phyloP scores from a whole-genome alignment of 129 eudicot genomes.

The Helianthus tuberosus region DNA sequence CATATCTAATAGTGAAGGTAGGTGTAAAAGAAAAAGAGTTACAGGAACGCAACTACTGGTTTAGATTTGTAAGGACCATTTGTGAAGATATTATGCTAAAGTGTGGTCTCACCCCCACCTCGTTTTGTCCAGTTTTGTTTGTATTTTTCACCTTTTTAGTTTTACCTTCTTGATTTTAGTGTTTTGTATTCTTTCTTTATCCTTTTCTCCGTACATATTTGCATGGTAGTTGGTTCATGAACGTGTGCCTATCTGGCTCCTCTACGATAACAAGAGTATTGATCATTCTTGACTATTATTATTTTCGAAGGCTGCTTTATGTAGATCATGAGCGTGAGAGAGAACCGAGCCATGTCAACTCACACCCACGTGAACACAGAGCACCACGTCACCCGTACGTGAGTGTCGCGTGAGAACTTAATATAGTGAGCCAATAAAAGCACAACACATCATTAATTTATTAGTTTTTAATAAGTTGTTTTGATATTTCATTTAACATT shows the following conservation, averaged over 20 bases:
- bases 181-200: constrained; percentile 18
- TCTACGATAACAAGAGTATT: neutral
- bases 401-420: too few relatives aligned
- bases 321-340: too few relatives aligned
- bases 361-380: too few relatives aligned
- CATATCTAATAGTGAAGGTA: neutral
- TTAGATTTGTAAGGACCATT: constrained; percentile 15
- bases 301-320: neutral
- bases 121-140: constrained; percentile 28
- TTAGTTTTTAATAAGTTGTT: too few relatives aligned
- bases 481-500: too few relatives aligned
- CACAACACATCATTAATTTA: too few relatives aligned
- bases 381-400: too few relatives aligned
- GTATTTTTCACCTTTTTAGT: constrained; percentile 27
- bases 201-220: constrained; percentile 18
- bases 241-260: constrained; percentile 29
- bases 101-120: neutral
- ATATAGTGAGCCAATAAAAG: too few relatives aligned
- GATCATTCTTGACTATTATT: too few relatives aligned
- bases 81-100: constrained; percentile 21
- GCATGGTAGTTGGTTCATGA: constrained; percentile 16
- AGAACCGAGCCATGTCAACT: too few relatives aligned
- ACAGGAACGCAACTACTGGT: neutral
- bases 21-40: neutral
- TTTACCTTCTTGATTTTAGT: constrained; percentile 17